A percentile compares a stretch with the other conserved stretches of the same genome.
These are phyloP conservation scores for Botrytis tulipae DNA, from an alignment of 2,329 filamentous ascomycete species.

Conservation along the genomic window DNA sequence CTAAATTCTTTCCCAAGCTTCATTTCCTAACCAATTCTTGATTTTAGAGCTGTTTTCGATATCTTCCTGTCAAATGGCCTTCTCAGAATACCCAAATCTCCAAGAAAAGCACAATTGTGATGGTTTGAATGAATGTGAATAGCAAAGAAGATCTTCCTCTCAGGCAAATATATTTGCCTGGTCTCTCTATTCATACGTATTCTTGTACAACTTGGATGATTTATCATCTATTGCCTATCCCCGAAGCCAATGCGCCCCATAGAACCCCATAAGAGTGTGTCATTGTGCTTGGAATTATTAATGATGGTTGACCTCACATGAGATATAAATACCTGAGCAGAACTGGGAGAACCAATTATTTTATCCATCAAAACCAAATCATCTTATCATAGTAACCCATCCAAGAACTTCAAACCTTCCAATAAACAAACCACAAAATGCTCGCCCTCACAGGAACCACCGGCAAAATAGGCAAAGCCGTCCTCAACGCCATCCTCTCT, in stretches of 20 bases:
- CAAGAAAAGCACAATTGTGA: background rate
- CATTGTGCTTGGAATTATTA: background rate
- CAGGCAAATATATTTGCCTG: background rate
- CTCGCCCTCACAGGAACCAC: slow-evolving; percentile 24
- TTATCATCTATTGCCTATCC: background rate
- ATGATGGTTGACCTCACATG: background rate
- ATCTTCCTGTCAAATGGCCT: background rate
- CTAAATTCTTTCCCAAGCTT: background rate
- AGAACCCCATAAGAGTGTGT: background rate
- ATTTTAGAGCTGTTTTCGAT: rapidly evolving
- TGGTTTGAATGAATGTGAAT: background rate
- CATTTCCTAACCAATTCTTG: background rate
- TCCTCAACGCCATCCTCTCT: slow-evolving; percentile 23
- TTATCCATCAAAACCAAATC: too few species aligned
- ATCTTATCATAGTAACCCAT: too few species aligned
- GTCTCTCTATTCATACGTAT: background rate
- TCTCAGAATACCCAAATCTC: too few species aligned
- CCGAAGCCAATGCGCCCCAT: background rate
- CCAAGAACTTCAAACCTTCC: too few species aligned
- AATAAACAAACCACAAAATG: slow-evolving; percentile 6
- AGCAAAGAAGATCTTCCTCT: background rate
- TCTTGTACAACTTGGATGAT: background rate
- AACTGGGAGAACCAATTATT: background rate
- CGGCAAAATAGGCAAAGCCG: slow-evolving; percentile 26
- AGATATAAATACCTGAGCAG: background rate